Conservation (phyloP, 306 rosid genomes). For the Nissolia schottii region DNA sequence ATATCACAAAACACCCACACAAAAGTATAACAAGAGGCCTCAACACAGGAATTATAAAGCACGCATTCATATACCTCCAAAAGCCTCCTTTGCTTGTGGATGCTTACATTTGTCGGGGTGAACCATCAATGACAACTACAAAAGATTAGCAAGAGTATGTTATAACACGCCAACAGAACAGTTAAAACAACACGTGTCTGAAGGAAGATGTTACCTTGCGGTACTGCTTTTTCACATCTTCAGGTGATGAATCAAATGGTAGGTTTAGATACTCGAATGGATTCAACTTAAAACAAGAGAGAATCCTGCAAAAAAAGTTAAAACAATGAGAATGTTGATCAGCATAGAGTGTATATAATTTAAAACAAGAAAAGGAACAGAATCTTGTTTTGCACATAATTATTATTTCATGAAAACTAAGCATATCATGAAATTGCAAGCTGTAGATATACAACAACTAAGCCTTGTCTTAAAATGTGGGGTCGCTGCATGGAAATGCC, state of each 20-base stretch:
- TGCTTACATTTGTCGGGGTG: conserved; percentile 99
- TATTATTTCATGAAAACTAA: background rate
- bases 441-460: background rate
- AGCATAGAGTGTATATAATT: conserved; percentile 11
- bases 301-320: conserved; percentile 53
- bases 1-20: background rate
- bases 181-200: background rate
- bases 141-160: conserved; percentile 13
- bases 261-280: conserved; percentile 77
- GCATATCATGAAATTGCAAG: background rate
- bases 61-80: conserved; percentile 60
- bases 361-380: background rate
- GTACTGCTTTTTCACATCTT: conserved; percentile 84
- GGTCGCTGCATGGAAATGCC: too few species aligned
- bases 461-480: too few species aligned
- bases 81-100: conserved; percentile 97
- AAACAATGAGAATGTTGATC: conserved; percentile 2
- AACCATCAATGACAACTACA: conserved; percentile 86
- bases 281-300: conserved; percentile 88
- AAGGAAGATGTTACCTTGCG: conserved; percentile 64
- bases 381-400: background rate
- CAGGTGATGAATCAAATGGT: conserved; percentile 68
- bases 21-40: background rate
- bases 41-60: background rate
- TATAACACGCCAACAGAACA: conserved; percentile 8